Percentiles rank a stretch among this genome's conserved stretches.
These are phyloP conservation scores for Tetrapisispora iriomotensis DNA, from an alignment of 805 yeast genomes.

Conservation along the genomic window DNA sequence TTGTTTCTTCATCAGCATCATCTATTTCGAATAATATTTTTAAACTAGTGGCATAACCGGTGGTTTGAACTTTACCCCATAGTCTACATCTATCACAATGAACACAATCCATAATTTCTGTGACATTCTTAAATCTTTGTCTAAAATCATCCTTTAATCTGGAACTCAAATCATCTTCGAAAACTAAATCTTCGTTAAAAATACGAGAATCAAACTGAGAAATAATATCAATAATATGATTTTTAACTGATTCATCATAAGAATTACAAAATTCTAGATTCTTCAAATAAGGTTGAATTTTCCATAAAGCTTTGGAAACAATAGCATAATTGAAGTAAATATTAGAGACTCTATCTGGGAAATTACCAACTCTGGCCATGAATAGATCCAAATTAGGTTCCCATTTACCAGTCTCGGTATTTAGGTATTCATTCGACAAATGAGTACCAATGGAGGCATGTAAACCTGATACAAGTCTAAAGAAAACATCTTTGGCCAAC, in stretches of 20 bases:
- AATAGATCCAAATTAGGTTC: slow-evolving; percentile 75
- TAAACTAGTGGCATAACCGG: slow-evolving; percentile 95
- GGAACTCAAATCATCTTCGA: slow-evolving; percentile 36
- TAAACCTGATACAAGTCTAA: slow-evolving; percentile 80
- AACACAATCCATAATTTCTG: slow-evolving; percentile 94
- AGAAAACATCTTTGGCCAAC: slow-evolving; percentile 80
- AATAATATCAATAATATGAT: slow-evolving; percentile 34
- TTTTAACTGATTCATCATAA: slow-evolving; percentile 38
- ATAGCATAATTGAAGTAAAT: slow-evolving; percentile 88
- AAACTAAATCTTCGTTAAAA: slow-evolving; percentile 43
- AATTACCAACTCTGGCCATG: slow-evolving; percentile 81
- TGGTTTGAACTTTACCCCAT: slow-evolving; percentile 97
- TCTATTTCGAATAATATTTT: slow-evolving; percentile 76
- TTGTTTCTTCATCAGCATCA: slow-evolving; percentile 34
- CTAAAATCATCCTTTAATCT: slow-evolving; percentile 77
- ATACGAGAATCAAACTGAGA: slow-evolving; percentile 29
- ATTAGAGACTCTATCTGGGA: slow-evolving; percentile 82
- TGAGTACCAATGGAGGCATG: slow-evolving; percentile 95
- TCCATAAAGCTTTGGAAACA: slow-evolving; percentile 70
- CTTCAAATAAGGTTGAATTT: slow-evolving; percentile 45
- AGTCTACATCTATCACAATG: slow-evolving; percentile 95
- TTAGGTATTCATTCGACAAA: slow-evolving; percentile 70
- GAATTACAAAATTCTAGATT: slow-evolving; percentile 40
- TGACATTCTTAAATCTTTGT: slow-evolving; percentile 75
- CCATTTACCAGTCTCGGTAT: slow-evolving; percentile 66